These are phyloP conservation scores for Prorocentrum cordatum DNA, from an alignment of 169 alveolate genomes.

Conservation along the genomic window DNA sequence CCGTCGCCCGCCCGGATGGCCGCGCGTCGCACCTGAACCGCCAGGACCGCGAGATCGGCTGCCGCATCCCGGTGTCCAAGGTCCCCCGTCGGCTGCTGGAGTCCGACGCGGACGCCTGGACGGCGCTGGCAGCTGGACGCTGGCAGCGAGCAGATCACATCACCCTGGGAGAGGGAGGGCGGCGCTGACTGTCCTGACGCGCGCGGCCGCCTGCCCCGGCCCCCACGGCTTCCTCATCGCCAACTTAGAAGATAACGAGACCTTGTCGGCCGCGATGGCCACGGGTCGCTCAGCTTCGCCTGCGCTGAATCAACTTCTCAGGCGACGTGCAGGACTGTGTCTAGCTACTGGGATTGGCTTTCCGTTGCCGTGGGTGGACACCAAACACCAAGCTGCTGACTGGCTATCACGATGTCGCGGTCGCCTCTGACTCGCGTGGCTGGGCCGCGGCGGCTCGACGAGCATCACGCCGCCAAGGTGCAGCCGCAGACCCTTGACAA, in stretches of 20 bases:
- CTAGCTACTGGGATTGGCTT: not conserved
- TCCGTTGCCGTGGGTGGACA: not conserved
- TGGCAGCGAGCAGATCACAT: not conserved
- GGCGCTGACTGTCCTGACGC: not conserved
- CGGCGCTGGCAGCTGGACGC: not conserved
- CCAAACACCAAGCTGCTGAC: not conserved
- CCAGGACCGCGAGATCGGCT: not conserved
- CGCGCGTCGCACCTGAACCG: not conserved
- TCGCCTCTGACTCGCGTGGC: not conserved
- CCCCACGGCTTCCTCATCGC: not conserved
- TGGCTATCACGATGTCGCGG: not conserved
- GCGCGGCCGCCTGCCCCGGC: not conserved
- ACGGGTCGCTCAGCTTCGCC: not conserved
- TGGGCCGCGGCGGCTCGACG: not conserved
- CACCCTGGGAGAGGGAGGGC: not conserved
- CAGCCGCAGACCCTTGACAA: not conserved
- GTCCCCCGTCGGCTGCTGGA: too few relatives aligned
- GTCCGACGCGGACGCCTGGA: not conserved
- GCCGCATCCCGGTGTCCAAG: not conserved
- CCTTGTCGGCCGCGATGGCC: not conserved
- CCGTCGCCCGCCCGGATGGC: too few relatives aligned
- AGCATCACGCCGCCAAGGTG: not conserved
- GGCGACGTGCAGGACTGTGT: not conserved
- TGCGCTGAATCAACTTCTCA: too few relatives aligned
- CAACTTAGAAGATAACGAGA: not conserved